phyloP scores from a whole-genome alignment of 2,329 filamentous ascomycete species.

The Sarocladium kiliense region DNA sequence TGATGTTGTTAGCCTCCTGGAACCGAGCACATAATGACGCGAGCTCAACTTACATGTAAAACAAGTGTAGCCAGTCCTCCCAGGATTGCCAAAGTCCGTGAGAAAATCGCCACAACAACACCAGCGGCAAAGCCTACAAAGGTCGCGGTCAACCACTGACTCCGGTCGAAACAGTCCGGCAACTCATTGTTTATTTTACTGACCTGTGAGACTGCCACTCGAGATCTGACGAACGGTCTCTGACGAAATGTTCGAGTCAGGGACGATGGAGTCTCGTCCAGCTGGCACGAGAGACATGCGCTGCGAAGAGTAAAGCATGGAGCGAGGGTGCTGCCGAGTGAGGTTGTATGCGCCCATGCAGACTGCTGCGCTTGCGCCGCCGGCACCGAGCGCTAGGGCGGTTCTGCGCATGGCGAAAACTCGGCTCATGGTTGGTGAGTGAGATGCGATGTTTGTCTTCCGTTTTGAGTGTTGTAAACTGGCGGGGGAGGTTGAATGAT shows the following conservation, averaged over 20 bases:
- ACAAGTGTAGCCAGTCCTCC: conserved; percentile 59
- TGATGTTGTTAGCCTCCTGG: background rate
- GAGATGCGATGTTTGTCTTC: background rate
- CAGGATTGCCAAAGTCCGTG: conserved; percentile 62
- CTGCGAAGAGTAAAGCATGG: background rate
- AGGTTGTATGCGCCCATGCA: conserved; percentile 7
- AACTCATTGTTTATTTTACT: no score
- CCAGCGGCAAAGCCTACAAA: conserved; percentile 55
- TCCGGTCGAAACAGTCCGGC: no score
- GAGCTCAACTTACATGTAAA: conserved; percentile 50
- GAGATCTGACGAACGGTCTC: conserved; percentile 44
- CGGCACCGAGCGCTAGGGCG: conserved; percentile 1
- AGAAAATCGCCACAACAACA: conserved; percentile 64
- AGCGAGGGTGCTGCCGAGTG: background rate
- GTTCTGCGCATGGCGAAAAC: conserved; percentile 1
- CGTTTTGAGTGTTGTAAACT: background rate
- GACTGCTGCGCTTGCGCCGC: background rate
- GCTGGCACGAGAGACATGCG: conserved; percentile 3
- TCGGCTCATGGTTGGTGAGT: conserved; percentile 1
- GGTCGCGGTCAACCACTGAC: no score
- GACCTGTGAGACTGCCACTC: conserved; percentile 49
- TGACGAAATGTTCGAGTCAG: conserved; percentile 17
- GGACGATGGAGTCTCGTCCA: conserved; percentile 12
- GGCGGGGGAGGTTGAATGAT: no score
- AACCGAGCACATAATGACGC: no score